Base-by-base conservation (phyloP, 1,139 yeast genomes). In the Candida mesenterica region DNA sequence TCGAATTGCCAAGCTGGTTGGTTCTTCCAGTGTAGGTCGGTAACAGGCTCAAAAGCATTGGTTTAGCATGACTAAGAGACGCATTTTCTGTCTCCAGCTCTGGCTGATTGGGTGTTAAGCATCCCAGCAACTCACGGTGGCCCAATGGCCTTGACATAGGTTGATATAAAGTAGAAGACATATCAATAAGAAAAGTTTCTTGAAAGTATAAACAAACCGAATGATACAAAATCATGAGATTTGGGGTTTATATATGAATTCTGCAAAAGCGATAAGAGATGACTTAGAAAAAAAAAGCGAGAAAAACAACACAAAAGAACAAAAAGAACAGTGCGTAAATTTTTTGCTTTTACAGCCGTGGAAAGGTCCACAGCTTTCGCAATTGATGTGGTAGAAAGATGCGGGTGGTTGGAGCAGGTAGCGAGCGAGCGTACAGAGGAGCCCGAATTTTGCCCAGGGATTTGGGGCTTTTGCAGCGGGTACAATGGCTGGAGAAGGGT, bases 91-190 rank as follows among this genome's bases (percentile, higher is more conserved):
- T 24, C 24, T 42, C 44, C 20, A 30, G 31, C 13, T 38, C 42
- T 24, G 32, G 23, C 16, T 41, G 46, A 34, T 47, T 56, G 27
- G 75, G 73, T 0, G 74, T 68, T 33, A 67, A 55, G 46, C 73
- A 67, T 28, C 71, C 72, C 32, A 60, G 49, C 38, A 50, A 28
- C 39, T 55, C 62, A 42, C 67, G 52, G 39, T 49, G 58, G 41
- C 53, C 54, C 41, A 59, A 47, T 8, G 55, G 48, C 34, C 62
- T 50, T 7, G 62, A 46, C 28, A 60, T 46, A 34, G 73, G 72
- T 36, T 67, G 71, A 44, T 58, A 63, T 34, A 55, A 57, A 38
- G 30, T 15, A 13, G 30, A 27, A 15, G 39, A 33, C 35, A 34
- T 37, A 45, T 55, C 14, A 63, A 52, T 61, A 27, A 8, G n/a